Percentiles rank a stretch among this genome's conserved stretches.
Evolutionary conservation across 2,329 filamentous ascomycete species (phyloP).

Genomic region (Phoma herbarum): DNA sequence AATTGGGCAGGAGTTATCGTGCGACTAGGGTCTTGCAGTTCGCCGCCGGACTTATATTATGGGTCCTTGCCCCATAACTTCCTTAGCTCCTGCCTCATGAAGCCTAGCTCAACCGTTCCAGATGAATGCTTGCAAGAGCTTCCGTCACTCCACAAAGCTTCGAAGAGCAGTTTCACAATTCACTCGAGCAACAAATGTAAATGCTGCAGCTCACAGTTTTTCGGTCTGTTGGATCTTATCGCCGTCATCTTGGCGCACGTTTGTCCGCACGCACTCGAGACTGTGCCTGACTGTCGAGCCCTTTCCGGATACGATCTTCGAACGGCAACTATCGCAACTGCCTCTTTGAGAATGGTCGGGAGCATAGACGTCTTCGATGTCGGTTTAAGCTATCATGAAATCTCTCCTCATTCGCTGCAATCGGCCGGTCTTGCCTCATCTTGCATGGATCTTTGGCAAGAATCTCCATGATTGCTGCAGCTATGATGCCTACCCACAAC

Average conservation of each 20-base stretch:
- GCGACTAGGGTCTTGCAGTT: conserved; percentile 4
- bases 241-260: neutral
- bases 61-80: neutral
- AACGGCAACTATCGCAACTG: conserved; percentile 20
- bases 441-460: conserved; percentile 20
- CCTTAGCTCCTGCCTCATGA: conserved; percentile 14
- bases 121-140: conserved; percentile 23
- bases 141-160: conserved; percentile 15
- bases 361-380: conserved; percentile 19
- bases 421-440: conserved; percentile 16
- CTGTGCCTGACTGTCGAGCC: neutral
- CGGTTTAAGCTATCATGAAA: conserved; percentile 21
- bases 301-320: conserved; percentile 12
- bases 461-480: conserved; percentile 22
- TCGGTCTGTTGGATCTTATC: neutral
- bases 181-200: neutral
- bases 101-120: conserved; percentile 2
- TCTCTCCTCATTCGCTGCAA: conserved; percentile 26
- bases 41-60: conserved; percentile 6
- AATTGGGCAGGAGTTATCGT: conserved; percentile 17
- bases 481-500: conserved; percentile 28
- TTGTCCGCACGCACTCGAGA: neutral
- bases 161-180: neutral
- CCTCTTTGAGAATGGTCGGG: conserved; percentile 18
- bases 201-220: neutral